Evolutionary conservation across 1,284 basidiomycete species (phyloP).

Genomic region (Ustilago shanxiensis): DNA sequence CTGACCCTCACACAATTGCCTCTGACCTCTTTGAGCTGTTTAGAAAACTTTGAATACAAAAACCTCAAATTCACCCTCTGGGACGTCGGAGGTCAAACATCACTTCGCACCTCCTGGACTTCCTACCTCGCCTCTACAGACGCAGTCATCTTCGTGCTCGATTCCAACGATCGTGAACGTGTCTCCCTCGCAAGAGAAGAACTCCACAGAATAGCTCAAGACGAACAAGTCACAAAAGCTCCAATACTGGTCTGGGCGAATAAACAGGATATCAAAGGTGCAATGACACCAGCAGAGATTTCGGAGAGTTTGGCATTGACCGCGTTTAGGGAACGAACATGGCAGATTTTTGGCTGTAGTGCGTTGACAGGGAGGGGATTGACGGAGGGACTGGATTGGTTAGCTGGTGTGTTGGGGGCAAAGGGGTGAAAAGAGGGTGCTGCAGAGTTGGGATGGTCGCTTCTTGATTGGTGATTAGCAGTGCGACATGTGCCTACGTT

Average conservation of each 20-base stretch:
- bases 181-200: conserved; percentile 72
- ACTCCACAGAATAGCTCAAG: conserved; percentile 70
- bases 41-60: conserved; percentile 71
- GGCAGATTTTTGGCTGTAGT: conserved; percentile 74
- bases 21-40: not conserved
- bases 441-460: no score
- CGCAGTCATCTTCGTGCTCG: conserved; percentile 73
- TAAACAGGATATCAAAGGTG: conserved; percentile 72
- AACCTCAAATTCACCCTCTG: conserved; percentile 73
- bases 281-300: conserved; percentile 72
- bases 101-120: conserved; percentile 71
- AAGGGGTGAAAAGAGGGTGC: conserved; percentile 26
- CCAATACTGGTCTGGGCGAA: conserved; percentile 73
- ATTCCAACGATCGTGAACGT: conserved; percentile 73
- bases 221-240: conserved; percentile 70
- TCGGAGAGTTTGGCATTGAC: conserved; percentile 72
- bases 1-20: no score
- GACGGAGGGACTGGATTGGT: conserved; percentile 66
- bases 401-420: conserved; percentile 57
- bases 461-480: no score
- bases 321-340: conserved; percentile 72
- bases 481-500: no score
- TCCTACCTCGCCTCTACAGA: conserved; percentile 72
- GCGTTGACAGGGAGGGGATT: conserved; percentile 71
- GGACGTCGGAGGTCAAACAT: conserved; percentile 73